These are phyloP conservation scores for Acanthochlamys bracteata DNA, from an alignment of 106 monocot species.

Conservation along the genomic window DNA sequence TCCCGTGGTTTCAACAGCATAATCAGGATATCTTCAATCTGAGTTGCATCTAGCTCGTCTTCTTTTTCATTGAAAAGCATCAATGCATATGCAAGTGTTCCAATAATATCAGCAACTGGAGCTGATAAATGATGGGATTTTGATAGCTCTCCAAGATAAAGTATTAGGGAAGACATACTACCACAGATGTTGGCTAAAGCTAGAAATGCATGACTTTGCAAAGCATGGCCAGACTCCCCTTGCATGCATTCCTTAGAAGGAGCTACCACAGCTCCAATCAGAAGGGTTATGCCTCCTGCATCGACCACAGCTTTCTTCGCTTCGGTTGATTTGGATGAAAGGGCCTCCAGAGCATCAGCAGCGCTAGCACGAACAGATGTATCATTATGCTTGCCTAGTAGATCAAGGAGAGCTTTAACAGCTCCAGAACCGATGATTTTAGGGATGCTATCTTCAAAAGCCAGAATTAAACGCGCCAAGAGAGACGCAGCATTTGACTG, in stretches of 20 bases:
- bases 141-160: constrained; percentile 55
- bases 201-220: constrained; percentile 50
- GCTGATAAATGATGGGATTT: constrained; percentile 25
- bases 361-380: constrained; percentile 68
- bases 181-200: constrained; percentile 72
- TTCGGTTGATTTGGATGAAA: constrained; percentile 51
- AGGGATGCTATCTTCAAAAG: constrained; percentile 64
- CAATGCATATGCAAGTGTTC: constrained; percentile 60
- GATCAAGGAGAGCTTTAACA: constrained; percentile 43
- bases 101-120: constrained; percentile 62
- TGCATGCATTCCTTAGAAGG: constrained; percentile 79
- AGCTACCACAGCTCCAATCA: constrained; percentile 61
- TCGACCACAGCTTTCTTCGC: constrained; percentile 71
- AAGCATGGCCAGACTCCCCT: constrained; percentile 48
- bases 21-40: constrained; percentile 53
- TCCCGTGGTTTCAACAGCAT: constrained; percentile 40
- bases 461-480: constrained; percentile 56
- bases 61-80: constrained; percentile 61
- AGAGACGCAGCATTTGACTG: constrained; percentile 84
- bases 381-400: constrained; percentile 55
- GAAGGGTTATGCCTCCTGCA: constrained; percentile 53
- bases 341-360: constrained; percentile 73
- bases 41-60: constrained; percentile 35
- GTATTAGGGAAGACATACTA: constrained; percentile 55
- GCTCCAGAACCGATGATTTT: constrained; percentile 64